Conservation (phyloP, 2,329 filamentous ascomycete genomes). For the Cercospora zeae-maydis region DNA sequence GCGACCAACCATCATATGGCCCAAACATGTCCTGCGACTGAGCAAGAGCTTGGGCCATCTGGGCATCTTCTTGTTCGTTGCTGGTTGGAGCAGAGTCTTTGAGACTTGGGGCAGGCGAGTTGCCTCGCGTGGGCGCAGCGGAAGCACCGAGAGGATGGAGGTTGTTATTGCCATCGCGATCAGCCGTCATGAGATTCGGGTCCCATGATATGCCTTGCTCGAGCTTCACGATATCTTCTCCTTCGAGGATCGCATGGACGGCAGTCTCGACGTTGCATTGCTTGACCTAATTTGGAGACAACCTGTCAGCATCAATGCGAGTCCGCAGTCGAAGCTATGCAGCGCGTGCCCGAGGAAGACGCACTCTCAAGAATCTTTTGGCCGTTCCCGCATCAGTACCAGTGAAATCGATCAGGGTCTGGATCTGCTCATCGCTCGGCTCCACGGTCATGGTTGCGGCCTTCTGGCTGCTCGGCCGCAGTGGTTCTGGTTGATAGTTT, state of each 20-base stretch:
- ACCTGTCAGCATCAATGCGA: conserved; percentile 3
- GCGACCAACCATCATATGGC: conserved; percentile 1
- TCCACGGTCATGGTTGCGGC: conserved; percentile 30
- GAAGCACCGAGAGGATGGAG: conserved; percentile 32
- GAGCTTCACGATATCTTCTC: conserved; percentile 31
- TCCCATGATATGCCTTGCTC: conserved; percentile 31
- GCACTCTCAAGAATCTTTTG: conserved; percentile 32
- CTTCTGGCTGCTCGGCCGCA: conserved; percentile 23
- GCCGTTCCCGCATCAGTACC: conserved; percentile 22
- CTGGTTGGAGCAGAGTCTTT: conserved; percentile 27
- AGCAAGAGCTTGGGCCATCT: conserved; percentile 30
- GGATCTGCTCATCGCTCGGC: conserved; percentile 27
- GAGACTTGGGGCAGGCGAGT: conserved; percentile 27
- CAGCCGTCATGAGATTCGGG: conserved; percentile 28
- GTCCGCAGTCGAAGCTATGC: neutral
- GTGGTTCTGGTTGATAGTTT: conserved; percentile 12
- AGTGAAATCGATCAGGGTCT: conserved; percentile 25
- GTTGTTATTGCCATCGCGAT: conserved; percentile 32
- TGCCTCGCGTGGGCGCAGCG: conserved; percentile 33
- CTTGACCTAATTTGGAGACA: conserved; percentile 27
- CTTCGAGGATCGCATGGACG: conserved; percentile 33
- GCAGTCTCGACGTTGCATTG: conserved; percentile 32
- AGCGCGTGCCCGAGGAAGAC: neutral
- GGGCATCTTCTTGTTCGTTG: conserved; percentile 33
- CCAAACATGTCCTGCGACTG: conserved; percentile 22